Conservation (phyloP, 1,139 yeast genomes). For the Blastobotrys buckinghamii region DNA sequence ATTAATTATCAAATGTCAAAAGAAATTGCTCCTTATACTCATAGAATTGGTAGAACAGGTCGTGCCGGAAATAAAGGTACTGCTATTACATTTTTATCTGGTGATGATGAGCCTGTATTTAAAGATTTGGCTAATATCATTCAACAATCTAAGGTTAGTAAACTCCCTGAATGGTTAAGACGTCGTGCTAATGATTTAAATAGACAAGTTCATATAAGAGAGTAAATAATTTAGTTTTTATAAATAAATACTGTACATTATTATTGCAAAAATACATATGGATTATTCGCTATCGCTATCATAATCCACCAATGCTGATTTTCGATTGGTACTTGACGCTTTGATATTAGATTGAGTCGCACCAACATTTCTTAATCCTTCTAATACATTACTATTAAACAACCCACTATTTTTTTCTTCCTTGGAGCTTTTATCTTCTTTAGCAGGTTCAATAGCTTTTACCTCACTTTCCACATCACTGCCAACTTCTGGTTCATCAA, state of each 20-base stretch:
- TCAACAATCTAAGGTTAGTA: constrained; percentile 37
- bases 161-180: constrained; percentile 47
- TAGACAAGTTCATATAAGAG: neutral
- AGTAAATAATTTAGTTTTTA: neutral
- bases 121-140: constrained; percentile 48
- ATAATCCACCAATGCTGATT: neutral
- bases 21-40: constrained; percentile 77
- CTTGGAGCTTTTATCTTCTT: neutral
- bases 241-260: constrained; percentile 3
- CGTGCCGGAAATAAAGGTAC: constrained; percentile 81
- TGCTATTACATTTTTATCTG: constrained; percentile 63
- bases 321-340: neutral
- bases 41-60: constrained; percentile 94
- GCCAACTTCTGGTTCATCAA: neutral
- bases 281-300: constrained; percentile 6
- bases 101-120: constrained; percentile 43
- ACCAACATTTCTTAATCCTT: constrained; percentile 7
- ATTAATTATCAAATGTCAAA: constrained; percentile 80
- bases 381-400: constrained; percentile 8
- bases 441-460: neutral
- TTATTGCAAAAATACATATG: too few relatives aligned
- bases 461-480: neutral
- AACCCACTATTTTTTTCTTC: too few relatives aligned
- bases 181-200: neutral
- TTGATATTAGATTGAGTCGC: neutral